Evolutionary conservation across 139 green algal genomes (phyloP), one percentile per base, ranked within the genome.

Genomic region (Edaphochlamys debaryana): DNA sequence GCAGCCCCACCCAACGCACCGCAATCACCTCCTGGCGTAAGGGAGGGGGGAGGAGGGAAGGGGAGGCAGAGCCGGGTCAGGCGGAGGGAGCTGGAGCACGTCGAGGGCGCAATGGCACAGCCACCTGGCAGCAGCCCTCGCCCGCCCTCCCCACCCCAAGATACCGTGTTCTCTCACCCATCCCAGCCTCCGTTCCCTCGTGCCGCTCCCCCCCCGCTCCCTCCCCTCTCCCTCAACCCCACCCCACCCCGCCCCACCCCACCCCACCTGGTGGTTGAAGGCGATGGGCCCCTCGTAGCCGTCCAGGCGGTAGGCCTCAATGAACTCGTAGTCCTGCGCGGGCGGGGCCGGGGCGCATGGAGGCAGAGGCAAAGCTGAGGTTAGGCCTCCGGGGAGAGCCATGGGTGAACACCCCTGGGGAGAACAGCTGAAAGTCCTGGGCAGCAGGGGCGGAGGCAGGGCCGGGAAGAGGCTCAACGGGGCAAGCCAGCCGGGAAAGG

Each of bases 321-420:
- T 82, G 48, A 91, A 87, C 77, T 93, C 89, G 34, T 75, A 82
- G 68, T 93, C 89, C 68, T 79, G 67, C 27, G 34, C 6, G 69
- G 2, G 17, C 30, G 45, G 11, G 15, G 27, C 2, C 4, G 29
- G 1, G 7, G 27, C 4, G 27, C 3, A 30, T 52, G 45, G 30
- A 38, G 41, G 22, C 41, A n/a, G 56, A 37, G 15, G 11, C 68
- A 58, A 27, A 52, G n/a, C n/a, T n/a, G n/a, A n/a, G n/a, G n/a
- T n/a, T n/a, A n/a, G n/a, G n/a, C n/a, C n/a, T n/a, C n/a, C n/a
- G n/a, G n/a, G n/a, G n/a, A n/a, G n/a, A n/a, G n/a, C n/a, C n/a
- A n/a, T n/a, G n/a, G n/a, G n/a, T n/a, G n/a, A n/a, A n/a, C n/a
- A n/a, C n/a, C n/a, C n/a, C n/a, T n/a, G n/a, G n/a, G n/a, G n/a